Evolutionary conservation across 257 asterid species (phyloP).

Genomic region (Scutellaria baicalensis): DNA sequence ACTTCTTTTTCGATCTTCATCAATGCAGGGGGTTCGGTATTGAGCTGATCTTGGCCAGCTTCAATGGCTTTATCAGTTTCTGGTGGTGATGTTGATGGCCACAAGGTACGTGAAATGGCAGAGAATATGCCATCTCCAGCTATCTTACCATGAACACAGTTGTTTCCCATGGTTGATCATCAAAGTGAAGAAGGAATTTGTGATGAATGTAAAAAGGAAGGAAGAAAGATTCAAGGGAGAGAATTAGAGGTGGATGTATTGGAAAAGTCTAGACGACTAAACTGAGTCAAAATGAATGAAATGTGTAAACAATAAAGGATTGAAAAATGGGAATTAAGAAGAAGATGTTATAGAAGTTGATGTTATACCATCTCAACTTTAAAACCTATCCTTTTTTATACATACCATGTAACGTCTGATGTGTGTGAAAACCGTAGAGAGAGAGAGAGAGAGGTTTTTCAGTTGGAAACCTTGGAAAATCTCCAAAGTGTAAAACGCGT

Average conservation of each 20-base stretch:
- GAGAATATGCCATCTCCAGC: conserved; percentile 15
- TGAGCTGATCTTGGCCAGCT: background rate
- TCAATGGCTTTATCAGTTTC: background rate
- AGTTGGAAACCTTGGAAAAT: conserved; percentile 21
- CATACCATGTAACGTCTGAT: background rate
- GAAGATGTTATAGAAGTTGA: background rate
- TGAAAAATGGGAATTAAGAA: background rate
- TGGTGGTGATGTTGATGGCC: conserved; percentile 17
- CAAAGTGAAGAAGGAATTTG: background rate
- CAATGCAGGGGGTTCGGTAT: conserved; percentile 15
- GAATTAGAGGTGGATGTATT: background rate
- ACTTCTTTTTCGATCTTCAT: conserved; percentile 14
- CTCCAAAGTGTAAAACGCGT: conserved; percentile 23
- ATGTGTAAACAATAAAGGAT: background rate
- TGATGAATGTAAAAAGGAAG: background rate
- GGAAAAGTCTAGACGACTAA: background rate
- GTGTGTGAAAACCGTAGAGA: conserved; percentile 1
- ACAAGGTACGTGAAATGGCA: conserved; percentile 15
- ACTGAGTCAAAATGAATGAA: background rate
- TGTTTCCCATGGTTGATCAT: conserved; percentile 47
- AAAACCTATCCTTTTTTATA: background rate
- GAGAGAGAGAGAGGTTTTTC: conserved; percentile 17
- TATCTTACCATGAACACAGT: conserved; percentile 25
- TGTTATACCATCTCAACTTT: background rate
- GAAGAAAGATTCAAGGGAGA: background rate